Conservation (phyloP, 768 basidiomycete species). For the Trametes villosa region DNA sequence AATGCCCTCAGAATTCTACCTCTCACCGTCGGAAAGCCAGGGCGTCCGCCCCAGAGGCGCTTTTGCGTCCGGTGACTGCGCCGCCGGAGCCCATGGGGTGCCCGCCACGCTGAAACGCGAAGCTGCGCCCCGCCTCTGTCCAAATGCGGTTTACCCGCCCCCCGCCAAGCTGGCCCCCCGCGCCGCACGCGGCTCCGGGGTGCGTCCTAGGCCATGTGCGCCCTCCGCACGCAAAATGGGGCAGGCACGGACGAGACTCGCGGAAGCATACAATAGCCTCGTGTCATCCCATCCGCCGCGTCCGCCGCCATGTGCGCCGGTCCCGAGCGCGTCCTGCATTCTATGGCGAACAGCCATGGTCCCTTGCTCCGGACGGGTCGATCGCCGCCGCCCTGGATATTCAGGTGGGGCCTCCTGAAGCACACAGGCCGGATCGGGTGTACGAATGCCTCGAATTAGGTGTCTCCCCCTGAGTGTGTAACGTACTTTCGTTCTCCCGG, state of each 20-base stretch:
- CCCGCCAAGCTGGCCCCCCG: not conserved
- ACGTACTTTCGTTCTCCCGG: constrained; percentile 13
- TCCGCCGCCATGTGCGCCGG: constrained; percentile 16
- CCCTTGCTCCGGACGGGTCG: not conserved
- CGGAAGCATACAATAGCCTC: constrained; percentile 11
- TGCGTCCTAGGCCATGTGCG: not conserved
- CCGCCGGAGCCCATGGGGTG: no score
- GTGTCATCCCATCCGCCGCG: not conserved
- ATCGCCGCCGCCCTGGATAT: not conserved
- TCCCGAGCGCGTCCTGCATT: constrained; percentile 1
- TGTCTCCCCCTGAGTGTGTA: constrained; percentile 17
- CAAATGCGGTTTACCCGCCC: constrained; percentile 14
- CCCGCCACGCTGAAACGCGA: no score
- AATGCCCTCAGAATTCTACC: no score
- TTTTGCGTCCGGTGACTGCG: no score
- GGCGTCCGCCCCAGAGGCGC: no score
- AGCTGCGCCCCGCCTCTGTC: not conserved
- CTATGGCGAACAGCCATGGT: not conserved
- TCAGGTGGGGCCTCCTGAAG: not conserved
- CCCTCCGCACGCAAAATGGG: not conserved
- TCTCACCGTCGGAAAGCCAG: no score
- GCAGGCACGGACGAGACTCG: not conserved
- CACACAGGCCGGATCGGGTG: constrained; percentile 3
- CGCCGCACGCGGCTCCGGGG: not conserved
- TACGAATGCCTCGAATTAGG: constrained; percentile 11